These are phyloP conservation scores for Fusarium udum DNA, from an alignment of 2,329 filamentous ascomycete genomes.

Conservation along the genomic window DNA sequence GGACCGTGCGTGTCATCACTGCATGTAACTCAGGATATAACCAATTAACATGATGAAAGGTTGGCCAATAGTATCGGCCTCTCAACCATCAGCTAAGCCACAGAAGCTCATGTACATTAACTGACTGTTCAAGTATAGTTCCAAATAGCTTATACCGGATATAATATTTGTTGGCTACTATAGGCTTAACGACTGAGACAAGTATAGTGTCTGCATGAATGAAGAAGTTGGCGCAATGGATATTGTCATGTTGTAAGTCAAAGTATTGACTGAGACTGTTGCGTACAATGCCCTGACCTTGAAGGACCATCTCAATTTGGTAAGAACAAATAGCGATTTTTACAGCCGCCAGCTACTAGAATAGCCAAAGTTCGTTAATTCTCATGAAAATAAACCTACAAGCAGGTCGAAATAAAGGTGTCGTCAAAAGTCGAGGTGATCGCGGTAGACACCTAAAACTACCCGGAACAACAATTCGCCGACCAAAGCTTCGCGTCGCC, in stretches of 20 bases:
- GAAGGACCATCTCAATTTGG: not conserved
- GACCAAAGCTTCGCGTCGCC: conserved; percentile 29
- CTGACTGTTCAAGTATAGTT: not conserved
- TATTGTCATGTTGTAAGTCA: not conserved
- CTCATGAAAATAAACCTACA: too few relatives aligned
- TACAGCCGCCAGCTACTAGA: not conserved
- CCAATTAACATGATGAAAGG: not conserved
- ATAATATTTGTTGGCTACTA: too few relatives aligned
- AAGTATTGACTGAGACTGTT: not conserved
- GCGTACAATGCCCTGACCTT: not conserved
- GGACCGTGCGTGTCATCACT: not conserved
- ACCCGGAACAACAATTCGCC: conserved; percentile 26
- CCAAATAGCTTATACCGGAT: not conserved
- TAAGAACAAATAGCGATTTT: not conserved
- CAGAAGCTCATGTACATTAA: not conserved
- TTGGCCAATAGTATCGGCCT: not conserved
- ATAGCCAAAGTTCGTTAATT: too few relatives aligned
- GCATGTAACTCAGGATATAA: not conserved
- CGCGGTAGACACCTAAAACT: not conserved
- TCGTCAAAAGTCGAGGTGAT: not conserved
- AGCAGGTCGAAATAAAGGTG: not conserved
- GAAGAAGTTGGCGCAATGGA: not conserved
- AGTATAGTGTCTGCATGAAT: not conserved
- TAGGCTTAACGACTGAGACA: not conserved
- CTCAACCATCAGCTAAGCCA: not conserved